A percentile compares a stretch with the other conserved stretches of the same genome.
phyloP scores from a whole-genome alignment of 2,329 filamentous ascomycete species.

The Cryoendolithus antarcticus region DNA sequence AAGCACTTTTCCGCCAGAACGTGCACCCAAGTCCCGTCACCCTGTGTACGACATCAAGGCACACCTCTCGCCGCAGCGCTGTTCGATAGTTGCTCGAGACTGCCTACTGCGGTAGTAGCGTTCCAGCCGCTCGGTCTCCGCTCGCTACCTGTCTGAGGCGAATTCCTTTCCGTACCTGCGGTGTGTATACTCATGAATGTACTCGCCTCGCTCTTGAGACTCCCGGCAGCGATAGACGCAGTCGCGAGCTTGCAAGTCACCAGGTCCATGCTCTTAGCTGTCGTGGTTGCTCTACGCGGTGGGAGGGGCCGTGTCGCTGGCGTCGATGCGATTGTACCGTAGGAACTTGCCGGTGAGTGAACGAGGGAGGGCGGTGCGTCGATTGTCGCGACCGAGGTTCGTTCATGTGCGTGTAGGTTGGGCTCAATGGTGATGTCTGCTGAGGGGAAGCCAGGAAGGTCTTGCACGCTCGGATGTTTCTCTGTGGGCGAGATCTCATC shows the following conservation, averaged over 20 bases:
- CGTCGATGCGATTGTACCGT: conserved; percentile 29
- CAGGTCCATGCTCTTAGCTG: conserved; percentile 27
- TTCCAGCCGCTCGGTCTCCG: not conserved
- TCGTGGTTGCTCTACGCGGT: conserved; percentile 12
- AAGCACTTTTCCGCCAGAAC: not conserved
- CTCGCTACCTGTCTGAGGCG: not conserved
- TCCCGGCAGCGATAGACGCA: conserved; percentile 7
- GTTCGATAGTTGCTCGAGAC: conserved; percentile 22
- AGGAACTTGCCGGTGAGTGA: conserved; percentile 34
- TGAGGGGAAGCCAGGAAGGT: conserved; percentile 4
- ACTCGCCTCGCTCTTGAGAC: conserved; percentile 19
- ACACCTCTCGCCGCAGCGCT: conserved; percentile 22
- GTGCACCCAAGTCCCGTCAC: not conserved
- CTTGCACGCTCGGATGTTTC: conserved; percentile 3
- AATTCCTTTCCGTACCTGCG: conserved; percentile 13
- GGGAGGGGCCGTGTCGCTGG: conserved; percentile 28
- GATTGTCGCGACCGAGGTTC: conserved; percentile 17
- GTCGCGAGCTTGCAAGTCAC: conserved; percentile 29
- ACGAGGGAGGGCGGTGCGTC: conserved; percentile 31
- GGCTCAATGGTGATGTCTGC: conserved; percentile 1
- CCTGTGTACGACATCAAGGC: conserved; percentile 3
- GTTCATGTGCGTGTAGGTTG: conserved; percentile 3
- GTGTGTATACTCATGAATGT: conserved; percentile 19
- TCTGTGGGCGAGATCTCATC: not conserved
- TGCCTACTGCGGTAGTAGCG: conserved; percentile 9